Evolutionary conservation across 2,329 filamentous ascomycete species (phyloP), one percentile per base, ranked within the genome.

Genomic region (Arthrinium puccinioides): DNA sequence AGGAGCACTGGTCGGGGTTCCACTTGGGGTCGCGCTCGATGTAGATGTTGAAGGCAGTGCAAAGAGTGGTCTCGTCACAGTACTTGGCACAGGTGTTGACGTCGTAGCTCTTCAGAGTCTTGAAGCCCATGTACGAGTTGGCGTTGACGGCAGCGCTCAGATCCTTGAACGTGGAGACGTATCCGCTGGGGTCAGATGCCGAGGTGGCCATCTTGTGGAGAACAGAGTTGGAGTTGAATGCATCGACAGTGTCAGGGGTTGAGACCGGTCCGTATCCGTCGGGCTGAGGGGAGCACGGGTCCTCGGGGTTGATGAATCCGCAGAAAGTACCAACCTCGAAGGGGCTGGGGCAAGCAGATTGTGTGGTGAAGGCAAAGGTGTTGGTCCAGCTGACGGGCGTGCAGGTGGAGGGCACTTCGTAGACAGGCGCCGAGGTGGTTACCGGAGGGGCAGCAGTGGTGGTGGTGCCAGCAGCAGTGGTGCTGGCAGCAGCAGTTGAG

Each of bases 301-400:
- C 58, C 18, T 57, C 46, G 7, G 58, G 59, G 42, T 60, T 60
- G 46, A 60, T 55, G 44, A 60, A 61, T 16, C 59, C 57, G 32
- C 57, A 59, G 47, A 50, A 58, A 7, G 55, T 59, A 18, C 55
- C 55, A 10, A 44, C 48, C 39, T 58, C 54, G 14, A 50, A 51
- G 5, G 44, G 42, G 6, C 49, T 57, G 7, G 52, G 43, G 44
- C 55, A 59, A 16, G 50, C 38, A n/a, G 47, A 39, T 20, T 35
- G 42, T 8, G 51, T 45, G 19, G 49, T 52, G 32, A 46, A 49
- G 16, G 36, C 16, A 25, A 32, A 36, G 10, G 32, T 42, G 40
- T 42, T 42, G 16, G 40, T 39, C 40, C 40, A 42, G 36, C 36
- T 42, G 9, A 39, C 31, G n/a, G 40, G 40, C 2, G 38, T 38